Evolutionary conservation across 805 yeast genomes (phyloP).

Genomic region (Starmera caribaea): DNA sequence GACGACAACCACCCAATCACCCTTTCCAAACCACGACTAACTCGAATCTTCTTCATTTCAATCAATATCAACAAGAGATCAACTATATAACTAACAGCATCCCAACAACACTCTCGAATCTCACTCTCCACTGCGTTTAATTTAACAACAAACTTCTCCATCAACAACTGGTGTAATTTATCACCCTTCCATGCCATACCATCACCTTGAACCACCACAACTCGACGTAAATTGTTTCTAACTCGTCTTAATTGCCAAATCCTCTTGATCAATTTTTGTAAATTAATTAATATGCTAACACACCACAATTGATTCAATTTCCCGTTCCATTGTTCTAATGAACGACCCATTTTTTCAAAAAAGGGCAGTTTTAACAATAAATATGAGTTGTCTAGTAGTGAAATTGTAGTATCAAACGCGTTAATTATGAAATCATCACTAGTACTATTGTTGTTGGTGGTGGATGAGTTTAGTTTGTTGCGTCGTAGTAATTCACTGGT

Average conservation of each 20-base stretch:
- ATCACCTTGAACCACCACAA: too few species aligned
- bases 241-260: conserved; percentile 3
- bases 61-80: too few species aligned
- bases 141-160: too few species aligned
- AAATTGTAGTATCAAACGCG: conserved; percentile 8
- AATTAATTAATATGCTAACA: conserved; percentile 7
- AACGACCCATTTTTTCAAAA: conserved; percentile 6
- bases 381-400: conserved; percentile 11
- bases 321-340: conserved; percentile 1
- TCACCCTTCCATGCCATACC: too few species aligned
- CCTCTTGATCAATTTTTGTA: conserved; percentile 4
- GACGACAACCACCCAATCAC: too few species aligned
- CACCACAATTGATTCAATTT: conserved; percentile 12
- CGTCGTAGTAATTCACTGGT: conserved; percentile 8
- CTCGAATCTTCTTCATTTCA: too few species aligned
- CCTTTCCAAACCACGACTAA: too few species aligned
- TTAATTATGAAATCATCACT: conserved; percentile 5
- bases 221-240: conserved; percentile 3
- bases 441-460: not conserved
- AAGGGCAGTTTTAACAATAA: conserved; percentile 3
- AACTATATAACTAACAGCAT: too few species aligned
- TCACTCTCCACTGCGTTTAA: too few species aligned
- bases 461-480: not conserved
- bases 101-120: too few species aligned
- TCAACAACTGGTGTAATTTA: too few species aligned